Percentiles rank a stretch among this genome's conserved stretches.
These are phyloP conservation scores for Melastoma candidum DNA, from an alignment of 441 rosid species.

Conservation along the genomic window DNA sequence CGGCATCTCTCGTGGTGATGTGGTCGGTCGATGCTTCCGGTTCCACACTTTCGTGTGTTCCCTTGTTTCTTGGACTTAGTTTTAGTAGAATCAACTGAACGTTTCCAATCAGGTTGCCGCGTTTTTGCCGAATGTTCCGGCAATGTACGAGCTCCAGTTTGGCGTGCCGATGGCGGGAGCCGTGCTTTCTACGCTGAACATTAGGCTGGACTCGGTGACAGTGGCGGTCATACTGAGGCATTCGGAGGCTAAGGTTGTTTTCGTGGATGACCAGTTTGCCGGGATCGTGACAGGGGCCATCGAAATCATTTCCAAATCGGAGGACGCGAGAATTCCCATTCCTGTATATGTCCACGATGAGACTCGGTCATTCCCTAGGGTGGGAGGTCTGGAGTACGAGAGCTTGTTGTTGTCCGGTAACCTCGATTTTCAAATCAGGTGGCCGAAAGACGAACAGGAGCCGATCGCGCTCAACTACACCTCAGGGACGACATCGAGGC, in stretches of 20 bases:
- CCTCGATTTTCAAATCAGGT: slow-evolving; percentile 28
- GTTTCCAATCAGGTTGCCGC: slow-evolving; percentile 44
- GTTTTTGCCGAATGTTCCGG: slow-evolving; percentile 71
- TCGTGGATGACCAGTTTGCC: slow-evolving; percentile 62
- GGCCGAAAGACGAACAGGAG: slow-evolving; percentile 27
- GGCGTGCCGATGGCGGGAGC: slow-evolving; percentile 86
- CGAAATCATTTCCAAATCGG: slow-evolving; percentile 31
- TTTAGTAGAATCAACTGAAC: too few relatives aligned
- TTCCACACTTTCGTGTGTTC: background rate
- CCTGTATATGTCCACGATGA: slow-evolving; percentile 33
- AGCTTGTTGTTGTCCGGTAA: slow-evolving; percentile 32
- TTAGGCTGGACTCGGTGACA: slow-evolving; percentile 57
- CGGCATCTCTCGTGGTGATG: slow-evolving; percentile 54
- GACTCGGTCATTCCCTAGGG: slow-evolving; percentile 3
- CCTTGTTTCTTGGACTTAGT: background rate
- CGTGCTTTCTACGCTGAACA: slow-evolving; percentile 64
- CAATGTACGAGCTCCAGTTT: slow-evolving; percentile 77
- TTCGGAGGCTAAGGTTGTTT: slow-evolving; percentile 52
- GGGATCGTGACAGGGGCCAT: slow-evolving; percentile 43
- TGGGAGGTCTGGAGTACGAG: slow-evolving; percentile 33
- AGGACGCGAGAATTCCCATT: slow-evolving; percentile 21
- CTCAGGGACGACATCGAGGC: too few relatives aligned
- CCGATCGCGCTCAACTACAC: slow-evolving; percentile 9
- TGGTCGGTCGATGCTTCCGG: slow-evolving; percentile 28
- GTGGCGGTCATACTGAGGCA: slow-evolving; percentile 51